These are phyloP conservation scores for Pseudozyma sp. DNA, from an alignment of 1,284 basidiomycete species.

Conservation along the genomic window DNA sequence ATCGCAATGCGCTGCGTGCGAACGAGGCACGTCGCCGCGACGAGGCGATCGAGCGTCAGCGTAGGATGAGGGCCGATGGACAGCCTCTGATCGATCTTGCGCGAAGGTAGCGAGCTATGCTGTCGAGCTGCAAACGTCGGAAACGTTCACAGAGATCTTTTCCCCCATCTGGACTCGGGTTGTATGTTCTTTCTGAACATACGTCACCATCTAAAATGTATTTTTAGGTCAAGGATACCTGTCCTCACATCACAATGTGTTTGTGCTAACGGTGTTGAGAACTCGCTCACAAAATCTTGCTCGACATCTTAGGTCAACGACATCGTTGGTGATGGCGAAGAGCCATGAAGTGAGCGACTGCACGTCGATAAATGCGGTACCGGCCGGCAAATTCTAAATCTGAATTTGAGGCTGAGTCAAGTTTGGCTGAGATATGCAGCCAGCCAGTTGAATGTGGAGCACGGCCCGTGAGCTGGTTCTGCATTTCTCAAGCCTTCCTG, in stretches of 20 bases:
- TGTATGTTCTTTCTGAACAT: neutral
- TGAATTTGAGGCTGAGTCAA: constrained; percentile 10
- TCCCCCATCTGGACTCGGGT: neutral
- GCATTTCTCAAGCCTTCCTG: neutral
- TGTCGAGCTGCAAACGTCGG: neutral
- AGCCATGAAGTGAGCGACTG: too few relatives aligned
- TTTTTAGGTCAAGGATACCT: neutral
- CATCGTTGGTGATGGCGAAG: too few relatives aligned
- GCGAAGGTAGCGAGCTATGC: constrained; percentile 16
- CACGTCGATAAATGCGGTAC: neutral
- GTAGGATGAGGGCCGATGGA: constrained; percentile 40
- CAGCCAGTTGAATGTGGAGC: constrained; percentile 4
- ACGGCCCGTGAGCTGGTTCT: neutral
- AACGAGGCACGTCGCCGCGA: constrained; percentile 38
- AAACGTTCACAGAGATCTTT: neutral
- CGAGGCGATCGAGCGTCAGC: constrained; percentile 40
- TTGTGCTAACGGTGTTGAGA: too few relatives aligned
- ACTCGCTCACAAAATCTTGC: too few relatives aligned
- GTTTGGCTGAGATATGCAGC: neutral
- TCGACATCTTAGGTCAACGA: too few relatives aligned
- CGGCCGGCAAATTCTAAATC: constrained; percentile 5
- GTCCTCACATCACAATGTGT: neutral
- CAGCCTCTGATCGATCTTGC: constrained; percentile 46
- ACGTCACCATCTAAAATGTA: neutral
- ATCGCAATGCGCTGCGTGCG: constrained; percentile 27